Conservation (phyloP, 305 asterid species). For the Plantago coronopus region DNA sequence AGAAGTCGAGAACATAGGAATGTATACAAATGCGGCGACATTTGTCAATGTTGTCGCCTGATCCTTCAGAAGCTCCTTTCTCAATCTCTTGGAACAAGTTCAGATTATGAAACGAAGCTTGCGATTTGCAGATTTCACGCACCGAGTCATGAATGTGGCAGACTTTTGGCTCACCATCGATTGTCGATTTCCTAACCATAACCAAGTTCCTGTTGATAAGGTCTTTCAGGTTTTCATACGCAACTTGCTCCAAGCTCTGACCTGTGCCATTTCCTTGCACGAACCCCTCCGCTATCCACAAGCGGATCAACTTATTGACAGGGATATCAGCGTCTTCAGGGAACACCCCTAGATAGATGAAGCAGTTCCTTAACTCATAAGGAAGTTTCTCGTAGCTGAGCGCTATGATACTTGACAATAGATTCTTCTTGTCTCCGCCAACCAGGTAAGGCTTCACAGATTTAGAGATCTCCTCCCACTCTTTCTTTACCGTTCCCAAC, state of each 20-base stretch:
- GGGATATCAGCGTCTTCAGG: conserved; percentile 10
- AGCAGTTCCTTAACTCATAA: conserved; percentile 4
- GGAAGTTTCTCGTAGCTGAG: conserved; percentile 8
- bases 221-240: conserved; percentile 23
- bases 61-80: conserved; percentile 7
- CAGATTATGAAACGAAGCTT: conserved; percentile 7
- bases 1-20: conserved; percentile 22
- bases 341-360: conserved; percentile 1
- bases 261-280: conserved; percentile 3
- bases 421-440: background rate
- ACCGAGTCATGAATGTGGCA: conserved; percentile 31
- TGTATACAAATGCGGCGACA: conserved; percentile 32
- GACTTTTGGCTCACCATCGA: conserved; percentile 25
- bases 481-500: background rate
- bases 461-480: background rate
- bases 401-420: background rate
- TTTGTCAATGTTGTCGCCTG: conserved; percentile 6
- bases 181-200: conserved; percentile 10
- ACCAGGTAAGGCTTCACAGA: conserved; percentile 2
- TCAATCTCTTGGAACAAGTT: conserved; percentile 25
- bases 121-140: conserved; percentile 28
- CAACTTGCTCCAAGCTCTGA: conserved; percentile 29
- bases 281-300: conserved; percentile 24
- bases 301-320: background rate
- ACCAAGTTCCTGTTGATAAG: conserved; percentile 33